Evolutionary conservation across 257 asterid genomes (phyloP).

Genomic region (Jaltomata sinuosa): DNA sequence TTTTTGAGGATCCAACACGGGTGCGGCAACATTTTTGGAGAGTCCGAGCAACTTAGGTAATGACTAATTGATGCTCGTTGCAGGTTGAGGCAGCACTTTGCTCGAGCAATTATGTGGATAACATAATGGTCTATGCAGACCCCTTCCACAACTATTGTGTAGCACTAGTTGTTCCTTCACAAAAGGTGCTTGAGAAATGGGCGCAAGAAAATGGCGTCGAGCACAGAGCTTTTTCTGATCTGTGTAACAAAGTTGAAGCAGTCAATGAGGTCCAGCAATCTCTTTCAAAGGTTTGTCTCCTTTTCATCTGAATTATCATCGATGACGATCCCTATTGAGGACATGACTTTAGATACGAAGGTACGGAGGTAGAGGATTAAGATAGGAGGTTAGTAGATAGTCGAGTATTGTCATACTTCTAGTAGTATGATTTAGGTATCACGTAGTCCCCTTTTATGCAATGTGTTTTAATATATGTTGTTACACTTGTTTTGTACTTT

Average conservation of each 20-base stretch:
- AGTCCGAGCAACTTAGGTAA: no score
- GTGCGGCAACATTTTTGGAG: no score
- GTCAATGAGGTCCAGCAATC: conserved; percentile 65
- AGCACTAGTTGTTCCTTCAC: conserved; percentile 67
- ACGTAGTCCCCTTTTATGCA: neutral
- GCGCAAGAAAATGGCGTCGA: conserved; percentile 58
- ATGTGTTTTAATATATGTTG: neutral
- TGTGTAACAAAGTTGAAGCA: conserved; percentile 71
- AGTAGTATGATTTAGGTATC: neutral
- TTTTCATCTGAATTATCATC: neutral
- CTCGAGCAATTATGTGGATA: conserved; percentile 52
- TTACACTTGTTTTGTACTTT: neutral
- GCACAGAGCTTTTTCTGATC: conserved; percentile 43
- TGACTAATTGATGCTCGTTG: neutral
- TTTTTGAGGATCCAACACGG: no score
- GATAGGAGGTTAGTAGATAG: neutral
- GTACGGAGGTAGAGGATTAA: neutral
- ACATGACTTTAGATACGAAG: neutral
- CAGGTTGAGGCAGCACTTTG: conserved; percentile 87
- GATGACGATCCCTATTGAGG: neutral
- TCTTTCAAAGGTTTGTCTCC: conserved; percentile 49
- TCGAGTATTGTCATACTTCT: neutral
- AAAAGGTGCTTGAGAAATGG: conserved; percentile 67
- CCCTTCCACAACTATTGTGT: conserved; percentile 79
- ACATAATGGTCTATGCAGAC: conserved; percentile 72